Base-by-base conservation (phyloP, 2,329 filamentous ascomycete species). In the Lachnellula suecica region DNA sequence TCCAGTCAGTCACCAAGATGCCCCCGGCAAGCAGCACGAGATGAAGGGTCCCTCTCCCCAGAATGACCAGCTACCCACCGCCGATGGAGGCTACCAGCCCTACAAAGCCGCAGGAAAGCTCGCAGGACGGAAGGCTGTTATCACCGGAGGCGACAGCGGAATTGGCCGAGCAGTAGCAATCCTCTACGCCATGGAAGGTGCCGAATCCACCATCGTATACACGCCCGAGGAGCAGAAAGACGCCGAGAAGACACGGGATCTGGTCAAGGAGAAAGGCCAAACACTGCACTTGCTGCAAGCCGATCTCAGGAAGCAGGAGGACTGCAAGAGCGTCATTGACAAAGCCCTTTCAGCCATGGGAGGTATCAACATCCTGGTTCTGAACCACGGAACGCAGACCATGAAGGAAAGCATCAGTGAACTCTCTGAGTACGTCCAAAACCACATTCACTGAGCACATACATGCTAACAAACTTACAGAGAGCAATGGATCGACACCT, bases 121-220 rank as follows among this genome's bases (percentile, higher is more conserved):
- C 6, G 71, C 82, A 63, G 88, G 84, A 56, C 89, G 87, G 70
- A 88, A 83, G 53, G 88, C 89, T 7, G 71, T 94, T 52, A 93
- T 94, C 63, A 93, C 89, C 0, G 89, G 89, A 15, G 89, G 89
- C 3, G 89, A 93, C 69, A 86, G 82, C 6, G 89, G 89, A 2
- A 93, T 94, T 58, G 88, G 89, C 6, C 83, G 88, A 34, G 84
- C 89, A 1, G 82, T 85, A 1, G 88, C 89, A 1, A 78, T 93
- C 15, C 76, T 94, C 0, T 94, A 87, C 62, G 89, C 89, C 35
- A 87, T 90, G 78, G 90, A 94, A 70, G 90, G 89, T 5, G 88
- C 88, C 13, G 83, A 88, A 57, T 82, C 79, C 46, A 76, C 88
- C 52, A 91, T 94, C 59, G 81, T 82, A 4, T 90, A 94, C 63